A percentile compares a stretch with the other conserved stretches of the same genome.
Evolutionary conservation across 1,284 basidiomycete species (phyloP).

Genomic region (Tylopilus sp.): DNA sequence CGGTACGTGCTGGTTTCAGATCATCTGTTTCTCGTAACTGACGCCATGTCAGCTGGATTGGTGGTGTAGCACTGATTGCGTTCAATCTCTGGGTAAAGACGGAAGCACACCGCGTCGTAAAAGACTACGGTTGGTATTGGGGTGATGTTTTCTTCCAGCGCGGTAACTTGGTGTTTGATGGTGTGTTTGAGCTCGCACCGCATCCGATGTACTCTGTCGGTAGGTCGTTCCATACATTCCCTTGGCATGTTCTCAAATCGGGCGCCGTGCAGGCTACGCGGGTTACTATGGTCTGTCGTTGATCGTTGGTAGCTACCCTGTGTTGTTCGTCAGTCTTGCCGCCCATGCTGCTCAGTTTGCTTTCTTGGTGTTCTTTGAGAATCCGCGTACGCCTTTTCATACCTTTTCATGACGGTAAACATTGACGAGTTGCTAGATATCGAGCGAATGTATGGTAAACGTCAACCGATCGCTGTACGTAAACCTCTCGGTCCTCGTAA

Average conservation of each 20-base stretch:
- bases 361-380: slow-evolving; percentile 96
- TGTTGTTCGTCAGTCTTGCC: slow-evolving; percentile 88
- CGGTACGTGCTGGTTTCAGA: slow-evolving; percentile 44
- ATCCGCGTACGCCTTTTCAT: slow-evolving; percentile 70
- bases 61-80: slow-evolving; percentile 79
- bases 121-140: slow-evolving; percentile 96
- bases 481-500: slow-evolving; percentile 49
- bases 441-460: slow-evolving; percentile 85
- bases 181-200: slow-evolving; percentile 91
- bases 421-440: slow-evolving; percentile 63
- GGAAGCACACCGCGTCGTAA: slow-evolving; percentile 95
- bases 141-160: slow-evolving; percentile 96
- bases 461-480: slow-evolving; percentile 81
- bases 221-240: slow-evolving; percentile 33
- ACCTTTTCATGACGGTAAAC: neutral
- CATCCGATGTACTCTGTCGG: slow-evolving; percentile 96
- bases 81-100: slow-evolving; percentile 99
- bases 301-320: slow-evolving; percentile 84
- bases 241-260: neutral
- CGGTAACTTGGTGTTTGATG: slow-evolving; percentile 91
- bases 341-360: slow-evolving; percentile 95
- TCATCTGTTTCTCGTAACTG: neutral
- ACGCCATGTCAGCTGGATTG: slow-evolving; percentile 65
- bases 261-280: slow-evolving; percentile 66
- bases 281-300: slow-evolving; percentile 96